Conservation (phyloP, 148 eudicot genomes). For the Vaccinium corymbosum region DNA sequence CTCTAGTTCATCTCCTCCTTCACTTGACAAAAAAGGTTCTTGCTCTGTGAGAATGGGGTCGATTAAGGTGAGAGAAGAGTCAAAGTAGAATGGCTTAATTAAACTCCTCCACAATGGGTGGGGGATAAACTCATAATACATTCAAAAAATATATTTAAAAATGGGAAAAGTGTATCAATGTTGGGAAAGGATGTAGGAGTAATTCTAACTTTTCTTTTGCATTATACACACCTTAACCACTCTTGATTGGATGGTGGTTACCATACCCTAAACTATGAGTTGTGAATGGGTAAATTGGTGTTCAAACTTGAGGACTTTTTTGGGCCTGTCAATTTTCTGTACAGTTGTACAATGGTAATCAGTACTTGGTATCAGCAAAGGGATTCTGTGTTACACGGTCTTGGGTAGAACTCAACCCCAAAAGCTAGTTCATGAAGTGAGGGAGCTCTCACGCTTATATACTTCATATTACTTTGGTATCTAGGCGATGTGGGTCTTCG, state of each 20-base stretch:
- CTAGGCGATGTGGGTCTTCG: too few relatives aligned
- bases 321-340: background rate
- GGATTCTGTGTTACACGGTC: background rate
- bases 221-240: background rate
- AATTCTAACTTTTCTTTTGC: background rate
- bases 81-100: constrained; percentile 3
- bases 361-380: constrained; percentile 6
- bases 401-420: too few relatives aligned
- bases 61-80: constrained; percentile 47
- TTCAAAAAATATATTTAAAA: background rate
- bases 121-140: background rate
- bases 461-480: too few relatives aligned
- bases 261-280: background rate
- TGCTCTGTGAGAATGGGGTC: constrained; percentile 89
- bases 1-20: constrained; percentile 64
- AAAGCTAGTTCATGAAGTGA: too few relatives aligned
- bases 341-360: background rate
- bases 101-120: background rate
- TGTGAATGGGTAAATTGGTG: background rate
- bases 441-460: too few relatives aligned
- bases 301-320: background rate
- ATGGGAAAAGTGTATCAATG: background rate
- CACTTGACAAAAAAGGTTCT: constrained; percentile 44
- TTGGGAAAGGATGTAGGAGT: background rate
- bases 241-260: background rate